These are phyloP conservation scores for Ophidiomyces ophidiicola DNA, from an alignment of 2,329 filamentous ascomycete species.

Conservation along the genomic window DNA sequence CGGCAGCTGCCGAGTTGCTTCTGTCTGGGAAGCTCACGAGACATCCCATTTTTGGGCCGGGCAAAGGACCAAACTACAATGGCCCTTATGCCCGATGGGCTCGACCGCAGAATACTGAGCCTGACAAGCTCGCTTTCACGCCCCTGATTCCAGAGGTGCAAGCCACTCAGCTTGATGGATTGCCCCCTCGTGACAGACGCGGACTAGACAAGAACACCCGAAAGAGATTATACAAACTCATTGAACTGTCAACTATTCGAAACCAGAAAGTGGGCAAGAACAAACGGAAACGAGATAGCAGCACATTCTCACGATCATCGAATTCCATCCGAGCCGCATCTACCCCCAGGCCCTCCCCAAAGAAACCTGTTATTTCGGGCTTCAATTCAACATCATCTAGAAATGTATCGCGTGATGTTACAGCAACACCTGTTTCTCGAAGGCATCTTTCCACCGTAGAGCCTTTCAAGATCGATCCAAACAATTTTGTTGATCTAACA, in stretches of 20 bases:
- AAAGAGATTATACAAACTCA: slow-evolving; percentile 7
- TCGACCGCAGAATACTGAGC: slow-evolving; percentile 20
- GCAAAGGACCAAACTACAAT: slow-evolving; percentile 30
- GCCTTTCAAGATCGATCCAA: slow-evolving; percentile 3
- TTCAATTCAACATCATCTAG: not conserved
- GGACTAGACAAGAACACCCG: slow-evolving; percentile 17
- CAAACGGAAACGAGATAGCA: slow-evolving; percentile 1
- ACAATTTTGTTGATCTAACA: slow-evolving; percentile 6
- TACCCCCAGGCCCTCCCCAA: not conserved
- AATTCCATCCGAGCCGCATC: not conserved
- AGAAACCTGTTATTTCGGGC: not conserved
- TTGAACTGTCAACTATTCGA: slow-evolving; percentile 2
- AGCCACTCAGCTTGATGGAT: slow-evolving; percentile 24
- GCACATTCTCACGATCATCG: not conserved
- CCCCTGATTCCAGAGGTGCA: slow-evolving; percentile 21
- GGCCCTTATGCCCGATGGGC: slow-evolving; percentile 34
- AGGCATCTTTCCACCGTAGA: not conserved
- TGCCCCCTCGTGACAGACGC: slow-evolving; percentile 15
- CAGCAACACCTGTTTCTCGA: not conserved
- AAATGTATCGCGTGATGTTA: not conserved
- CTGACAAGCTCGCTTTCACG: slow-evolving; percentile 17
- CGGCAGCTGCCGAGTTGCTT: slow-evolving; percentile 23
- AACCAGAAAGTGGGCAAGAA: slow-evolving; percentile 1
- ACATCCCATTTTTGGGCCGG: slow-evolving; percentile 29
- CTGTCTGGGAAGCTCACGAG: slow-evolving; percentile 24